These are phyloP conservation scores for Microbotryum silenes-acaulis DNA, from an alignment of 1,284 basidiomycete species.

Conservation along the genomic window DNA sequence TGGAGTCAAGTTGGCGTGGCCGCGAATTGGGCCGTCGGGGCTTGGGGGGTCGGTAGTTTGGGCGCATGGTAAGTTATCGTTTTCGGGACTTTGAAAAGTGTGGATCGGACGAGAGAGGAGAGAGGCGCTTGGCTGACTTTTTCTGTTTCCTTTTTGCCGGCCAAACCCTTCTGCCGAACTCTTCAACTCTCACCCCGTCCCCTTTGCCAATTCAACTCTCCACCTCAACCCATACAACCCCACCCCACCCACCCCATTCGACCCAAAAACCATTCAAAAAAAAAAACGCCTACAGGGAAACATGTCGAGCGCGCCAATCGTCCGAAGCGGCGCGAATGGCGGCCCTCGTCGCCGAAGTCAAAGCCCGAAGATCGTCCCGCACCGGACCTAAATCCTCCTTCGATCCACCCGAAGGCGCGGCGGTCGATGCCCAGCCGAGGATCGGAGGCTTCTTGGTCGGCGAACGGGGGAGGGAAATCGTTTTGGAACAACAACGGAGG, in stretches of 20 bases:
- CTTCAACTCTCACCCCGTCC: not conserved
- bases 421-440: not conserved
- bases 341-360: constrained; percentile 26
- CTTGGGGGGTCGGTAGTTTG: constrained; percentile 25
- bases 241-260: not conserved
- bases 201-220: no score
- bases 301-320: constrained; percentile 26
- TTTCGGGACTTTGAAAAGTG: no score
- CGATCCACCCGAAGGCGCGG: not conserved
- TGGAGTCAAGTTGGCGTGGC: constrained; percentile 11
- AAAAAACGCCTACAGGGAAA: constrained; percentile 16
- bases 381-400: not conserved
- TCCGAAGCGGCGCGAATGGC: constrained; percentile 27
- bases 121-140: not conserved
- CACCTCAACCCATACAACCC: no score
- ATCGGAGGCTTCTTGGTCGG: constrained; percentile 21
- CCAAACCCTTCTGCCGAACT: no score
- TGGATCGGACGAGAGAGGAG: not conserved
- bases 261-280: no score
- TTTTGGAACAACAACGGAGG: not conserved
- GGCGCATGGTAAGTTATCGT: constrained; percentile 24
- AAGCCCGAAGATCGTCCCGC: constrained; percentile 13
- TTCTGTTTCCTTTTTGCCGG: no score
- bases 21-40: constrained; percentile 32
- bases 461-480: constrained; percentile 14